These are phyloP conservation scores for Mucor plumbeus DNA, from an alignment of 371 early-diverging fungal genomes.

Conservation along the genomic window DNA sequence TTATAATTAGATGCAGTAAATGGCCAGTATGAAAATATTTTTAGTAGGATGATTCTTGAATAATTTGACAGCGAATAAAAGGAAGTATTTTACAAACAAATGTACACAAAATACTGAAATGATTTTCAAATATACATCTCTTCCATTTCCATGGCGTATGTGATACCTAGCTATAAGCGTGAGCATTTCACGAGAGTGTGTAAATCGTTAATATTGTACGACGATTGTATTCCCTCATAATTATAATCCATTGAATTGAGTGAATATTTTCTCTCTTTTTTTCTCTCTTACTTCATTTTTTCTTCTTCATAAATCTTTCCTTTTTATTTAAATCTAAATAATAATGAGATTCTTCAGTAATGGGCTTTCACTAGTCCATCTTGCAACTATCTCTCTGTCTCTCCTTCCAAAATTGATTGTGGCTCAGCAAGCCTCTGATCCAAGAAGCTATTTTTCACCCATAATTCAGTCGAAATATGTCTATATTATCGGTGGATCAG, in stretches of 20 bases:
- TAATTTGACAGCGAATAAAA: neutral
- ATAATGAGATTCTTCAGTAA: conserved; percentile 12
- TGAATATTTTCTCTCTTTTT: conserved; percentile 4
- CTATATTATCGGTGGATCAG: conserved; percentile 35
- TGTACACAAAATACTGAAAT: no score
- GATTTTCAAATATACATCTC: no score
- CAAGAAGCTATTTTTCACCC: conserved; percentile 23
- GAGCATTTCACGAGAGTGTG: conserved; percentile 32
- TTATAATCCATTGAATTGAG: conserved; percentile 1
- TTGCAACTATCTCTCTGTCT: conserved; percentile 11
- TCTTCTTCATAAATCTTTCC: conserved; percentile 12
- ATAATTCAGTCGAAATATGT: conserved; percentile 15
- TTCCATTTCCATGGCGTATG: neutral
- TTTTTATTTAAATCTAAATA: conserved; percentile 14
- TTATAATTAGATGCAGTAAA: no score
- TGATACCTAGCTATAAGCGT: conserved; percentile 17
- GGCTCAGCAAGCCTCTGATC: conserved; percentile 10
- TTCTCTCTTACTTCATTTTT: conserved; percentile 10
- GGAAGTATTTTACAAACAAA: neutral
- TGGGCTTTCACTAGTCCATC: conserved; percentile 18
- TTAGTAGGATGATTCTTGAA: conserved; percentile 2
- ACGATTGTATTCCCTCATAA: conserved; percentile 16
- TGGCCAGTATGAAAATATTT: neutral
- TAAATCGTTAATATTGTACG: conserved; percentile 12
- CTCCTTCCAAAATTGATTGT: conserved; percentile 9